These are phyloP conservation scores for Calocera cornea DNA, from an alignment of 768 basidiomycete species.

Conservation along the genomic window DNA sequence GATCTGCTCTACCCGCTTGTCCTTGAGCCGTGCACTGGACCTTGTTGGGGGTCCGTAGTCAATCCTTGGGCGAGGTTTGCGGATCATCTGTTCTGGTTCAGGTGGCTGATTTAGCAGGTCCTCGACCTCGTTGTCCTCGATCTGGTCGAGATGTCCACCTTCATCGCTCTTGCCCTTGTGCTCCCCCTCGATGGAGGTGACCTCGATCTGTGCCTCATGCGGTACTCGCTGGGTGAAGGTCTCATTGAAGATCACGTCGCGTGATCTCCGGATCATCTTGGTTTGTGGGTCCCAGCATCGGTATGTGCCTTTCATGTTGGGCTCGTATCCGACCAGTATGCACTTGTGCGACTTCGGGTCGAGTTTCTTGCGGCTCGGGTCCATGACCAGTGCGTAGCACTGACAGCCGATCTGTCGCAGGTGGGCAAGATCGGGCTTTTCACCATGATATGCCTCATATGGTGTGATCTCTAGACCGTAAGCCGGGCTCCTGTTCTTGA, in stretches of 20 bases:
- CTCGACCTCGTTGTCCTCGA: not conserved
- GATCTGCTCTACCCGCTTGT: not conserved
- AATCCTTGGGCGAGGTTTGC: not conserved
- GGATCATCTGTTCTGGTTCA: not conserved
- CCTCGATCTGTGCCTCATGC: not conserved
- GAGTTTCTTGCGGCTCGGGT: constrained; percentile 15
- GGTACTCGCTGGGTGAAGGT: not conserved
- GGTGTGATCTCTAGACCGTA: constrained; percentile 7
- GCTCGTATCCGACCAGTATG: not conserved
- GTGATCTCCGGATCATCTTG: too few species aligned
- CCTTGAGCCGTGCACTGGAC: not conserved
- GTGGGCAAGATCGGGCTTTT: constrained; percentile 17
- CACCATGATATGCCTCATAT: constrained; percentile 7
- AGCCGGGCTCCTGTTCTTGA: not conserved
- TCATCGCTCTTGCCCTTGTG: not conserved
- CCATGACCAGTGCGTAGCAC: constrained; percentile 29
- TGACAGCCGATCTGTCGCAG: constrained; percentile 29
- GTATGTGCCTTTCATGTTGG: not conserved
- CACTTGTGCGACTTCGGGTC: not conserved
- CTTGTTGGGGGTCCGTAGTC: not conserved
- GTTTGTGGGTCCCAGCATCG: not conserved
- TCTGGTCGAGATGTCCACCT: not conserved
- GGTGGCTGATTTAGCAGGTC: not conserved
- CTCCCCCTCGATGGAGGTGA: not conserved
- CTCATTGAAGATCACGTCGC: too few species aligned